These are phyloP conservation scores for Lizanozyma gosingica DNA, from an alignment of 1,139 yeast species.

Conservation along the genomic window DNA sequence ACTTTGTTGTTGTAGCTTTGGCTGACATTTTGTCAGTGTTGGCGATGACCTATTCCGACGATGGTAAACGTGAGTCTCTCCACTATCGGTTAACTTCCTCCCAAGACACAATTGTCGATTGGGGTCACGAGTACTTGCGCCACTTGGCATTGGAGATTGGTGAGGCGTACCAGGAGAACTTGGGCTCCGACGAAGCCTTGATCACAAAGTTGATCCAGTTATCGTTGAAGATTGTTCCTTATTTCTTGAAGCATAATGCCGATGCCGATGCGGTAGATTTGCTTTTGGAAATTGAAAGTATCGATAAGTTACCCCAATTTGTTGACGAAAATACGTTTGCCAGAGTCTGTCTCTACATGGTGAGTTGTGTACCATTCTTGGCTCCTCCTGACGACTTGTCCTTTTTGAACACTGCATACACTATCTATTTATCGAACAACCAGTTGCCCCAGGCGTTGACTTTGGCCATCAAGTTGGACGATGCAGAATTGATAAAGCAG, in stretches of 20 bases:
- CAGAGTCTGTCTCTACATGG: slow-evolving; percentile 90
- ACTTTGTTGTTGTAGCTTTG: slow-evolving; percentile 18
- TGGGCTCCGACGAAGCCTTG: slow-evolving; percentile 45
- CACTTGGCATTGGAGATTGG: slow-evolving; percentile 94
- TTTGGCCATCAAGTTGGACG: slow-evolving; percentile 83
- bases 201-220: slow-evolving; percentile 47
- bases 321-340: slow-evolving; percentile 81
- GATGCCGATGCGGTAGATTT: slow-evolving; percentile 98
- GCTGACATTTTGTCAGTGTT: slow-evolving; percentile 89
- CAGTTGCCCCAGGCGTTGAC: slow-evolving; percentile 86
- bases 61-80: slow-evolving; percentile 72
- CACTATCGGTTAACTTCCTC: slow-evolving; percentile 67
- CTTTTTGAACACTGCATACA: slow-evolving; percentile 83
- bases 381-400: slow-evolving; percentile 92
- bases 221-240: slow-evolving; percentile 76
- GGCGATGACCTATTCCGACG: slow-evolving; percentile 92
- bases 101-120: slow-evolving; percentile 33
- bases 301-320: slow-evolving; percentile 72
- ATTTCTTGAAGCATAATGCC: slow-evolving; percentile 88
- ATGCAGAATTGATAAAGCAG: slow-evolving; percentile 64
- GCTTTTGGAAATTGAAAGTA: slow-evolving; percentile 77
- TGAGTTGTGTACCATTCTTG: slow-evolving; percentile 88
- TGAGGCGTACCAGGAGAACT: slow-evolving; percentile 62
- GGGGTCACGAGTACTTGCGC: slow-evolving; percentile 98
- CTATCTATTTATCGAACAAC: slow-evolving; percentile 71